phyloP scores from a whole-genome alignment of 805 yeast genomes.

The Starmerella vitae region DNA sequence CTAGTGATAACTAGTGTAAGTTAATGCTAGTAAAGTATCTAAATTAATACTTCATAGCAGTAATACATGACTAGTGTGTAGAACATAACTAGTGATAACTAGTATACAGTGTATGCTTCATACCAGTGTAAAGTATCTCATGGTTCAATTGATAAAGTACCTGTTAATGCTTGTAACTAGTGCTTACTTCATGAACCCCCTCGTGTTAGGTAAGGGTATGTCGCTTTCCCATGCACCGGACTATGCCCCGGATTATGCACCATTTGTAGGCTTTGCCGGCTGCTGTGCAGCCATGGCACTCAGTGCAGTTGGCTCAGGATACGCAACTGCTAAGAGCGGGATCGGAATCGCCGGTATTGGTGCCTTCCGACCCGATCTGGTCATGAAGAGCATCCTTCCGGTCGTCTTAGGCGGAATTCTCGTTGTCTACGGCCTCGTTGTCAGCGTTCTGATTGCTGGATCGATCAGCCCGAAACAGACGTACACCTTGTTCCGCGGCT shows the following conservation, averaged over 20 bases:
- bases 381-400: constrained; percentile 83
- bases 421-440: constrained; percentile 94
- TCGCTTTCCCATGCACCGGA: not conserved
- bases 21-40: no score
- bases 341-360: constrained; percentile 97
- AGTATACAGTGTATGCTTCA: no score
- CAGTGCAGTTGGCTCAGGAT: constrained; percentile 95
- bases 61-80: not conserved
- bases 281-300: constrained; percentile 86
- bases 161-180: no score
- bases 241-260: constrained; percentile 75
- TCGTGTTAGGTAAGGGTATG: no score
- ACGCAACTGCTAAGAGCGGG: constrained; percentile 97
- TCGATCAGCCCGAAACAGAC: constrained; percentile 64
- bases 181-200: no score
- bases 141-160: no score
- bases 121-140: no score
- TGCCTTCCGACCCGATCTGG: constrained; percentile 90
- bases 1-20: no score
- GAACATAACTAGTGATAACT: no score
- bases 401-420: constrained; percentile 97
- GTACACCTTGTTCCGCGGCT: constrained; percentile 87
- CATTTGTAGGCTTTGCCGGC: constrained; percentile 92
- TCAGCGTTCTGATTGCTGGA: constrained; percentile 80
- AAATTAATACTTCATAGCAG: no score